Base-by-base conservation (phyloP, 169 alveolate species). In the Perkinsus marinus region DNA sequence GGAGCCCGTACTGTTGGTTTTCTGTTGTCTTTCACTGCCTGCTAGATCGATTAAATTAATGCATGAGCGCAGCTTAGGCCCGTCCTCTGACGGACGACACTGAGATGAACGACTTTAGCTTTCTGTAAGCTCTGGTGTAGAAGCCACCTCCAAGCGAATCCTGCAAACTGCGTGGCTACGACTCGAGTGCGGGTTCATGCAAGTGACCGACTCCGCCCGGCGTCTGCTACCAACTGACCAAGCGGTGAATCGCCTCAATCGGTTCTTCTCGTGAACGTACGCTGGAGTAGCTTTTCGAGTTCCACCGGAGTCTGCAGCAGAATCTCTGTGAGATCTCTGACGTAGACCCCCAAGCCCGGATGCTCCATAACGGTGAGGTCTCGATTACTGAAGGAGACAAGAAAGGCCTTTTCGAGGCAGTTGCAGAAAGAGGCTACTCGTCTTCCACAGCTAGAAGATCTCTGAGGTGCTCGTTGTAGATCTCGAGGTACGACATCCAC, bases 381-480 rank as follows among this genome's bases (percentile, higher is more conserved):
- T 2, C 79, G 26, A 16, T 57, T 57, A 5, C 79, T 57, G 79
- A 16, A 0, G 79, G 22, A 16, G 7, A 16, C 7, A 16, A 57
- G 79, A 30, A 57, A 16, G 34, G 0, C 36, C 7, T 19, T 57
- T 2, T 26, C 9, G 34, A 57, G 22, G 79, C 30, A 26, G 34
- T 26, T 57, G 79, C 22, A 41, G 3, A 30, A 17, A 10, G 68
- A 30, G 22, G 79, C 22, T 57, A 57, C 79, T 68, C 93, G 68
- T 95, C 94, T 13, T 57, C 79, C 79, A 57, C 79, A 9, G 95
- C 94, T 34, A 96, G 95, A 90, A 97, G 93, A 92, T 97, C 98
- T 46, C 96, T 91, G 39, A 97, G 94, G 92, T 95, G 97, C 94
- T 96, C 99, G 93, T 96, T 96, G 94, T 97, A 97, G 69, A 97